Evolutionary conservation across 169 alveolate species (phyloP), one percentile per base, ranked within the genome.

Genomic region (Toxoplasma gondii): DNA sequence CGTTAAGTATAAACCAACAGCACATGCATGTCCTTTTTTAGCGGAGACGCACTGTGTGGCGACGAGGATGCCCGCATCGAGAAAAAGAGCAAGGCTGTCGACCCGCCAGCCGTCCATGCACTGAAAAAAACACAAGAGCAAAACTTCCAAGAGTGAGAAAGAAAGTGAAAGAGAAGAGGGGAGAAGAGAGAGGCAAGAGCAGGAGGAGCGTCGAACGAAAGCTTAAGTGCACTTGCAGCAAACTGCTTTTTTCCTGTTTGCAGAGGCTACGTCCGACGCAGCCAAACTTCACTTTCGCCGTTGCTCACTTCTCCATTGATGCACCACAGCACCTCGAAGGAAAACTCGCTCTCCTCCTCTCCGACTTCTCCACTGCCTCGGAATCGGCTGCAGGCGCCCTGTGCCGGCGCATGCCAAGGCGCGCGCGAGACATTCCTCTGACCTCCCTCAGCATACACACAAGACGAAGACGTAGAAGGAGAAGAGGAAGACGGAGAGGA

Each of bases 31-130:
- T 27, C 22, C 74, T 64, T 7, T 27, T 19, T 64, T 64, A 16
- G 29, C 74, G 22, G 86, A 36, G 86, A 78, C 86, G 45, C 45
- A 78, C 86, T 78, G 45, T n/a, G 86, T 19, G n/a, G 86, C 86
- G n/a, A 78, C 49, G 45, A 78, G 86, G 45, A 78, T n/a, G 86
- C 49, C 12, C 22, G 86, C 86, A 27, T 78, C 86, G 86, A 78
- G 86, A n/a, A n/a, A 78, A 1, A 78, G 2, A 41, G 12, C 49
- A 4, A 78, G 29, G 86, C 86, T 19, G 43, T 78, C 86, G 44
- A 78, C 86, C 1, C 45, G 29, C 29, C 44, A 78, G 39, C 86
- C 86, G 9, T 31, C 45, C 39, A 78, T 64, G 49, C 86, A n/a
- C 86, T 38, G 22, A 38, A n/a, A 19, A 38, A 78, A 10, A 78